Conservation (phyloP, 345 rosid genomes). For the Eucalyptus tenuipes region DNA sequence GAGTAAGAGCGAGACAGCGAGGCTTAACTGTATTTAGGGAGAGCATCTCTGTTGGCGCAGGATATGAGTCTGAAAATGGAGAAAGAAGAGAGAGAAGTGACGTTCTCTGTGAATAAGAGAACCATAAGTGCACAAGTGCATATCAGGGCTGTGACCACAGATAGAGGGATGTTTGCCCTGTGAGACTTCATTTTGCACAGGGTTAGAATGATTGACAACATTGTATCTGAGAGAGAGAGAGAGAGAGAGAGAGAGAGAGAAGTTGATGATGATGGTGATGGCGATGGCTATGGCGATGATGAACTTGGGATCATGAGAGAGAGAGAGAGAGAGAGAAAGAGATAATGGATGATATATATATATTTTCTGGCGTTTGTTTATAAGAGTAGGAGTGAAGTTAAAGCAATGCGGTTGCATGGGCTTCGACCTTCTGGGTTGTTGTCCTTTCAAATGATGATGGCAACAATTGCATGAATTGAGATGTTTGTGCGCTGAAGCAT, state of each 20-base stretch:
- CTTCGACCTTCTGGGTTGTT: neutral
- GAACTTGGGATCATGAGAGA: neutral
- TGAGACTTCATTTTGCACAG: slow-evolving; percentile 12
- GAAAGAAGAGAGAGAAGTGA: slow-evolving; percentile 30
- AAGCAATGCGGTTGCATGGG: slow-evolving; percentile 18
- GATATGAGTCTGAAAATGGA: slow-evolving; percentile 28
- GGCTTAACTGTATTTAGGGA: slow-evolving; percentile 43
- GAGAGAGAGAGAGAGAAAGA: neutral
- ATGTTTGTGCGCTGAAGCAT: neutral
- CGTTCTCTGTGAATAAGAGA: slow-evolving; percentile 45
- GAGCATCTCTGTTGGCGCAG: slow-evolving; percentile 33
- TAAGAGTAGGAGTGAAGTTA: slow-evolving; percentile 68
- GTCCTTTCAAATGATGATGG: neutral
- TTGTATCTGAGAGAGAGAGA: neutral
- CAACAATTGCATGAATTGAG: neutral
- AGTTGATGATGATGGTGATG: neutral
- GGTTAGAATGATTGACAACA: neutral
- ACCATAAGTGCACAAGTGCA: slow-evolving; percentile 44
- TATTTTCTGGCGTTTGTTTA: neutral
- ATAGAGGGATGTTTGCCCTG: slow-evolving; percentile 43
- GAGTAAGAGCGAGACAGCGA: neutral
- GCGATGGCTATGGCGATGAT: neutral
- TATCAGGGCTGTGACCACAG: slow-evolving; percentile 24
- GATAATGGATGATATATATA: neutral
- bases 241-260: neutral